phyloP scores from a whole-genome alignment of 2,329 filamentous ascomycete genomes.

The Alternaria solani region DNA sequence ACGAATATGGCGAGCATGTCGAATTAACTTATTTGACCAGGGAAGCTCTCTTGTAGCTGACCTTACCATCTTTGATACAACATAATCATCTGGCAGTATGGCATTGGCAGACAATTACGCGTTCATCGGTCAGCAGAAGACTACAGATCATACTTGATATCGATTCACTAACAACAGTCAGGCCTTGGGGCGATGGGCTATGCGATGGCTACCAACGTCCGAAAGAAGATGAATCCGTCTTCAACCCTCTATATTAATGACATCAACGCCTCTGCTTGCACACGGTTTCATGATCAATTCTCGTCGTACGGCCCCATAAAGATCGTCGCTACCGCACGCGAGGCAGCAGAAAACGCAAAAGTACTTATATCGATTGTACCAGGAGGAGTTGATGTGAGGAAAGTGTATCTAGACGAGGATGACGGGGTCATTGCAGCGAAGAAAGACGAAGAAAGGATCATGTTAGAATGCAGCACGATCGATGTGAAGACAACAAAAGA shows the following conservation, averaged over 20 bases:
- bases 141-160: background rate
- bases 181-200: conserved; percentile 49
- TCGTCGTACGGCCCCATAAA: conserved; percentile 31
- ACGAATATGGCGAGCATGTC: background rate
- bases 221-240: conserved; percentile 30
- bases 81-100: conserved; percentile 20
- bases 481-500: conserved; percentile 39
- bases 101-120: conserved; percentile 41
- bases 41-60: background rate
- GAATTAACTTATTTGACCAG: background rate
- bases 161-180: conserved; percentile 4
- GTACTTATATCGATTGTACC: conserved; percentile 43
- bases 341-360: conserved; percentile 39
- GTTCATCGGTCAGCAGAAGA: conserved; percentile 35
- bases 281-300: conserved; percentile 34
- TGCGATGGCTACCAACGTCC: conserved; percentile 44
- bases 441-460: conserved; percentile 27
- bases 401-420: conserved; percentile 39
- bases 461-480: conserved; percentile 47
- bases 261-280: conserved; percentile 34
- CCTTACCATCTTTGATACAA: background rate
- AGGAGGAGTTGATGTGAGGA: conserved; percentile 35
- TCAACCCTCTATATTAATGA: conserved; percentile 43
- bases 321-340: conserved; percentile 35
- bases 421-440: conserved; percentile 36